Evolutionary conservation across 768 basidiomycete genomes (phyloP), one percentile per base, ranked within the genome.

Genomic region (Xerocomus brunneocitrinus): DNA sequence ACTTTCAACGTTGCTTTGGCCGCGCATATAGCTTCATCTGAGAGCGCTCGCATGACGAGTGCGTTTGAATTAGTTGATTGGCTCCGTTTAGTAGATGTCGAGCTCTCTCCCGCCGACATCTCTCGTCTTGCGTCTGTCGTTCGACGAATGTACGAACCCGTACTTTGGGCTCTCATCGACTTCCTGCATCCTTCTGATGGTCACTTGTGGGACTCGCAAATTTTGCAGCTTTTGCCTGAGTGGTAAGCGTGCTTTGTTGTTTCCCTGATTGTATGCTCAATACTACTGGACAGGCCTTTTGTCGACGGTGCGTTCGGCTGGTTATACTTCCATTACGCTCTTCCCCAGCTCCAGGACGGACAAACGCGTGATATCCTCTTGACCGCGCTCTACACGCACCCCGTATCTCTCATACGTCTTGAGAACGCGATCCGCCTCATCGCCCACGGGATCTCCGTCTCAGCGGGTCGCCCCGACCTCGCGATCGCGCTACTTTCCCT

Each of bases 31-130:
- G 82, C 78, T 31, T 61, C 65, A 16, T 66, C 71, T 3, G 67
- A 67, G 38, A 49, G 49, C 3, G 67, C 67, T 25, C 66, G 77
- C 40, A 70, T 67, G 45, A 56, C 62, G 1, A 58, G 71, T 28
- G 84, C 83, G 0, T 80, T 73, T 41, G 80, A 82, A 47, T 70
- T 89, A 0, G 71, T 88, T n/a, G 85, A 87, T 58, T 82, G 79
- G 78, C 53, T 85, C 31, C 80, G 86, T 35, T 67, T 87, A 1
- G 60, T 74, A 2, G 72, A 73, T 13, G 61, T 66, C 27, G 59
- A 67, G 1, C 58, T 80, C 4, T 59, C 63, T 13, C 12, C 68
- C 1, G 55, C 59, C 0, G 74, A 83, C 44, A 61, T 84, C 19
- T 61, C 56, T 22, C 75, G 76, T 6, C 62, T 85, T 2, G 62